Base-by-base conservation (phyloP, 2,329 filamentous ascomycete genomes). In the Aspergillus intermedius region DNA sequence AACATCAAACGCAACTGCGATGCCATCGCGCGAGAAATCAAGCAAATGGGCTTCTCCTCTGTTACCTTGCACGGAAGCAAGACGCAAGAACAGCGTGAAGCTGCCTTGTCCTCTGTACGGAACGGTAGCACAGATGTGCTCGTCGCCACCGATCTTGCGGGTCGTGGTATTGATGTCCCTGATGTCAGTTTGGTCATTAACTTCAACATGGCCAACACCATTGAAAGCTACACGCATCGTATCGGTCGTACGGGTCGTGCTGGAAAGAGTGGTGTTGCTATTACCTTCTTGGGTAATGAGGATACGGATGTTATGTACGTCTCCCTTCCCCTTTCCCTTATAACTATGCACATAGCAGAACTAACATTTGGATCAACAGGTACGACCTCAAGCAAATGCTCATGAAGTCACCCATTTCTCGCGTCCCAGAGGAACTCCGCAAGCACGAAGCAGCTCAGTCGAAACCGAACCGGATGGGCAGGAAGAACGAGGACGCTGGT, bases 1-100 rank as follows among this genome's bases (percentile, higher is more conserved):
- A 98, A 98, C 71, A 96, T 97, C 82, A 97, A 97, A 74, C 87
- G 91, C 60, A 97, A 97, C 74, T 97, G 91, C 74, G 93, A 98
- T 67, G 88, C 89, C 50, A 86, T 98, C 43, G 91, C 91, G 3
- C 82, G 88, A 52, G 91, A 97, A 64, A 93, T 98, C 75, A 93
- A 95, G 65, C 81, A 87, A 46, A 93, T 93, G 83, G 93, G 93
- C 59, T 93, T 90, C 77, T 87, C 83, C 17, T 82, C 86, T 6
- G 91, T 95, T 60, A 96, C 91, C 0, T 75, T 98, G 28, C 93
- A 98, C 73, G 91, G 93, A 54, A 88, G 84, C 74, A 98, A 98
- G 72, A 95, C 91, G 0, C 93, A 98, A 72, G 93, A 97, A 52
- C 93, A 98, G 79, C 85, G 93, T 78, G 93, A 98, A 71, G 88